A percentile compares a stretch with the other conserved stretches of the same genome.
phyloP scores from a whole-genome alignment of 1,284 basidiomycete genomes.

The Naganishia liquefaciens region DNA sequence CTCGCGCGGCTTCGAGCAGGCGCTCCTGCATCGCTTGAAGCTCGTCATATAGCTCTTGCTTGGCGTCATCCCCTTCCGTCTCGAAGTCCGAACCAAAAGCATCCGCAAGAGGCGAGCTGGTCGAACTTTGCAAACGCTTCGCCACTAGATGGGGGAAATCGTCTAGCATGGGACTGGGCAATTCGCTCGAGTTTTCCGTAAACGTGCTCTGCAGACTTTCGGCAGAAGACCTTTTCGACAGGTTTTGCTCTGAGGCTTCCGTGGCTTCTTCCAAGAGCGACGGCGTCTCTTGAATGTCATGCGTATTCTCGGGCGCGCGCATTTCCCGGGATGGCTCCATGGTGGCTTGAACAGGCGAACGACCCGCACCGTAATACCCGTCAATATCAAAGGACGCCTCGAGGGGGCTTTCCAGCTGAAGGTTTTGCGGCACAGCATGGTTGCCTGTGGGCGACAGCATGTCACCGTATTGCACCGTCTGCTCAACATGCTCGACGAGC shows the following conservation, averaged over 20 bases:
- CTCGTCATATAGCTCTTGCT: conserved; percentile 26
- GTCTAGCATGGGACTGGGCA: conserved; percentile 7
- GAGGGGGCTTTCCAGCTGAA: conserved; percentile 14
- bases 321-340: background rate
- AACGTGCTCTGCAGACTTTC: conserved; percentile 8
- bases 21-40: conserved; percentile 30
- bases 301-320: background rate
- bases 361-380: conserved; percentile 28
- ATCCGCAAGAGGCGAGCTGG: conserved; percentile 1
- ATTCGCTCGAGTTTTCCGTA: background rate
- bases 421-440: background rate
- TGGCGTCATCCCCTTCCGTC: conserved; percentile 6
- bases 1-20: conserved; percentile 22
- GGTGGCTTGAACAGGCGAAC: conserved; percentile 5
- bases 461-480: background rate
- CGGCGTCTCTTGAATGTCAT: background rate
- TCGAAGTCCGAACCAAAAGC: conserved; percentile 1
- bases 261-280: background rate
- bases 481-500: background rate
- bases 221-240: background rate
- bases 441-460: background rate
- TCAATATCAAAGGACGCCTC: conserved; percentile 27
- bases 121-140: background rate
- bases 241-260: background rate
- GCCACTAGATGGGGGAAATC: background rate